These are phyloP conservation scores for Sutorius australiensis DNA, from an alignment of 768 basidiomycete species.

Conservation along the genomic window DNA sequence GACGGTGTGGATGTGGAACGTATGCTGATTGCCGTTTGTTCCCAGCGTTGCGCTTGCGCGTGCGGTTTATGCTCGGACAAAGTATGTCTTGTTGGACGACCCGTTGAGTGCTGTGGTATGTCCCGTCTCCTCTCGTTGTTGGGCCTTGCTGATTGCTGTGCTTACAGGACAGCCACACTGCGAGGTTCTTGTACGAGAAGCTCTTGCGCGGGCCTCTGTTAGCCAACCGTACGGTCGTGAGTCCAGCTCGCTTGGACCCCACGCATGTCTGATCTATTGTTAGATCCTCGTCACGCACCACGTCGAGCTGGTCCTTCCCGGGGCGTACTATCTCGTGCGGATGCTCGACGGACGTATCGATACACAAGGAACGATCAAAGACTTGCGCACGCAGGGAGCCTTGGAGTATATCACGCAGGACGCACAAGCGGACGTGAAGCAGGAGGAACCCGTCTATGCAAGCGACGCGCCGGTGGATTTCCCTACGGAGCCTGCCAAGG, in stretches of 20 bases:
- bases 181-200: conserved; percentile 57
- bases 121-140: not conserved
- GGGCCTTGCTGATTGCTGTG: not conserved
- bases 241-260: conserved; percentile 8
- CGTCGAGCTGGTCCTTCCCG: conserved; percentile 76
- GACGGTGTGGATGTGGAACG: too few species aligned
- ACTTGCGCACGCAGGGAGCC: conserved; percentile 57
- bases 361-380: conserved; percentile 63
- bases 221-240: conserved; percentile 61
- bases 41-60: conserved; percentile 76
- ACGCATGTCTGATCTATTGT: not conserved
- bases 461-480: conserved; percentile 12
- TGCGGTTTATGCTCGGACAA: conserved; percentile 71
- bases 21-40: not conserved
- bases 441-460: conserved; percentile 36
- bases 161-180: conserved; percentile 62
- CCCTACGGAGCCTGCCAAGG: not conserved
- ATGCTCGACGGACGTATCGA: conserved; percentile 83
- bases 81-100: conserved; percentile 74
- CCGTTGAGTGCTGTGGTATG: conserved; percentile 78
- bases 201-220: conserved; percentile 67
- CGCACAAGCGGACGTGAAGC: conserved; percentile 44
- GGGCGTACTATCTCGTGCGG: conserved; percentile 66
- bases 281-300: conserved; percentile 79
- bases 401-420: conserved; percentile 59